Evolutionary conservation across 768 basidiomycete species (phyloP).

Genomic region (Lentinula sp.): DNA sequence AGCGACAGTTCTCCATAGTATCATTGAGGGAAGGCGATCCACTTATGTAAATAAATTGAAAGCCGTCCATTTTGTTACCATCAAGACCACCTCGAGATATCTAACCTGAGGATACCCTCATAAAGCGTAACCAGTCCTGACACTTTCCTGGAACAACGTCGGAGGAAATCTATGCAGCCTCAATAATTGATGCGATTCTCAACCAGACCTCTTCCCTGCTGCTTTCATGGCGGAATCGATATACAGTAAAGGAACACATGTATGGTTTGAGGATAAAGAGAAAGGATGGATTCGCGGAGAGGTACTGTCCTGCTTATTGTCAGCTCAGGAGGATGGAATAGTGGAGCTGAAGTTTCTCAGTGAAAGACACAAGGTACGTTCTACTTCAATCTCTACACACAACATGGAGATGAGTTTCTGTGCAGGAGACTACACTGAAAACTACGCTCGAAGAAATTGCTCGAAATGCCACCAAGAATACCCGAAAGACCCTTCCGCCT

Average conservation of each 20-base stretch:
- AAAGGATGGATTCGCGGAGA: slow-evolving; percentile 91
- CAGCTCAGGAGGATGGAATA: neutral
- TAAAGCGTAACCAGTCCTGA: too few relatives aligned
- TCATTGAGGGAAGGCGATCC: too few relatives aligned
- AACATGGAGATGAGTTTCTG: neutral
- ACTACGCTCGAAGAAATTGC: neutral
- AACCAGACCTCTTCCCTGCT: neutral
- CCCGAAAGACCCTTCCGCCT: slow-evolving; percentile 55
- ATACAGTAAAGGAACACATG: slow-evolving; percentile 83
- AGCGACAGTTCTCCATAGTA: too few relatives aligned
- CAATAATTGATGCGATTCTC: neutral
- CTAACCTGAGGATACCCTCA: too few relatives aligned
- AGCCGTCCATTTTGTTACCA: too few relatives aligned
- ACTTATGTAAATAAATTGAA: too few relatives aligned
- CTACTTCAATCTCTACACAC: neutral
- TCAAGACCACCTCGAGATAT: too few relatives aligned
- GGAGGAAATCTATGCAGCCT: too few relatives aligned
- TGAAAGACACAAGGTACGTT: neutral
- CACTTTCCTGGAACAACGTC: too few relatives aligned
- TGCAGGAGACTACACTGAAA: neutral
- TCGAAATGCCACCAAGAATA: neutral
- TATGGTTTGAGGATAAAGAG: slow-evolving; percentile 94
- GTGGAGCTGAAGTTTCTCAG: neutral
- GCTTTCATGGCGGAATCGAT: slow-evolving; percentile 81
- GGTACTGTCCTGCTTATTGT: slow-evolving; percentile 5